Evolutionary conservation across 2,329 filamentous ascomycete genomes (phyloP), one percentile per base, ranked within the genome.

Genomic region (Nigrospora oryzae): DNA sequence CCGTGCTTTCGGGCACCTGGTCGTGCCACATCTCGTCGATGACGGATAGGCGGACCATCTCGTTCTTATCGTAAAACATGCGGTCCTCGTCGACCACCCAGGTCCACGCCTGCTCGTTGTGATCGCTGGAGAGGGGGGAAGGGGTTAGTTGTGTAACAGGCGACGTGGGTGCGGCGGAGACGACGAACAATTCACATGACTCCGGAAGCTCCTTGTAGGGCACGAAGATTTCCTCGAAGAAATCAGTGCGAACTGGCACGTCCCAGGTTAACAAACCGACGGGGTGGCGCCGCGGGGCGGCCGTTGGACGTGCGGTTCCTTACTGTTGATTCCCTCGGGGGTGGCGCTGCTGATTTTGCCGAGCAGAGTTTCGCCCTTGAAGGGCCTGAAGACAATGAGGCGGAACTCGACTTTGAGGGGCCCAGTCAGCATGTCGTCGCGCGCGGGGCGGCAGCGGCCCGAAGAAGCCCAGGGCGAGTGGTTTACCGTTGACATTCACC

Each of bases 221-320:
- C 50, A 97, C 81, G 47, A 88, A 84, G 31, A 98, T 89, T 51
- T 97, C 90, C 55, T 91, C 86, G 55, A 96, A 98, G 63, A 98
- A 98, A 50, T 95, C 88, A 4, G 90, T 84, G 40, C 83, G 81
- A 48, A 97, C 81, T 84, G 49, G 10, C 13, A 10, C 34, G 45
- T 42, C 34, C 42, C 33, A 23, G 23, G 23, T 28, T 28, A 28
- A 28, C 23, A 28, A 28, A 28, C 23, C 23, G 32, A 34, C 7
- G 32, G 28, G 28, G n/a, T 30, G 11, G 12, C 16, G 36, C 19
- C 12, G 15, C 12, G n/a, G 8, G 23, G 23, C 23, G 7, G 7
- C 23, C 8, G 23, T 28, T 6, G 23, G 23, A 28, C 23, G 7
- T 28, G 5, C 23, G 23, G 23, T 31, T 10, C 52, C 74, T 47